A percentile compares a stretch with the other conserved stretches of the same genome.
Conservation (phyloP, 2,329 filamentous ascomycete species). For the Ceratocystis ficicola region DNA sequence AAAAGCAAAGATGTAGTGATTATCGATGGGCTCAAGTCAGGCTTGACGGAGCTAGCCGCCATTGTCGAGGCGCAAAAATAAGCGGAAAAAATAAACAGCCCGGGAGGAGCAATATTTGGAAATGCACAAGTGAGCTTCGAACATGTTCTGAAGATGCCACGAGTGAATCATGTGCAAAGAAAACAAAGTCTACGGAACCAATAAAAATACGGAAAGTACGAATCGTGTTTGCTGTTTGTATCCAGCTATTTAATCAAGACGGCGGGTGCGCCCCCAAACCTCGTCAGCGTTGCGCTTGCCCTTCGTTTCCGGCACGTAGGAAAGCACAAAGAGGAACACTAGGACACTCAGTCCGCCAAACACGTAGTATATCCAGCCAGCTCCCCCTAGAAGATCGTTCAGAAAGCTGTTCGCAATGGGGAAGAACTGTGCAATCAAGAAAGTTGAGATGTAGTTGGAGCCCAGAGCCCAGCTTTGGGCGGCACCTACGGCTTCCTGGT, state of each 20-base stretch:
- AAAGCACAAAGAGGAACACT: slow-evolving; percentile 59
- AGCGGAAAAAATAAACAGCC: slow-evolving; percentile 23
- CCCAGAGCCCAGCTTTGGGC: slow-evolving; percentile 80
- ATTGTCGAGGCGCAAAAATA: slow-evolving; percentile 32
- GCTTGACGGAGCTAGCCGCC: slow-evolving; percentile 49
- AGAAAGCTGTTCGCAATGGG: slow-evolving; percentile 69
- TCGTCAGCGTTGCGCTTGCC: slow-evolving; percentile 75
- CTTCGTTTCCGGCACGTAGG: slow-evolving; percentile 73
- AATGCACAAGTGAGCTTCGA: background rate
- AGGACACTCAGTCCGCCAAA: slow-evolving; percentile 63
- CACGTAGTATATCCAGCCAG: slow-evolving; percentile 82
- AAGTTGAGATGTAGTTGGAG: slow-evolving; percentile 82
- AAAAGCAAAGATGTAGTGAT: slow-evolving; percentile 47
- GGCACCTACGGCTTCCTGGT: slow-evolving; percentile 78
- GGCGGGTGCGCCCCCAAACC: slow-evolving; percentile 66
- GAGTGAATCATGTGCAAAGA: background rate
- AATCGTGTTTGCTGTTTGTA: too few relatives aligned
- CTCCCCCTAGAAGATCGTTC: slow-evolving; percentile 49
- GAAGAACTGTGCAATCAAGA: slow-evolving; percentile 89
- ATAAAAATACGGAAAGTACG: background rate
- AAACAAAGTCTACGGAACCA: background rate
- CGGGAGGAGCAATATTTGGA: background rate
- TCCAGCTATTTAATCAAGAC: slow-evolving; percentile 35
- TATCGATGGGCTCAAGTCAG: slow-evolving; percentile 68
- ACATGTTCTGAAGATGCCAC: background rate